phyloP scores from a whole-genome alignment of 352 stramenopile genomes.

The Phytophthora colocasiae region DNA sequence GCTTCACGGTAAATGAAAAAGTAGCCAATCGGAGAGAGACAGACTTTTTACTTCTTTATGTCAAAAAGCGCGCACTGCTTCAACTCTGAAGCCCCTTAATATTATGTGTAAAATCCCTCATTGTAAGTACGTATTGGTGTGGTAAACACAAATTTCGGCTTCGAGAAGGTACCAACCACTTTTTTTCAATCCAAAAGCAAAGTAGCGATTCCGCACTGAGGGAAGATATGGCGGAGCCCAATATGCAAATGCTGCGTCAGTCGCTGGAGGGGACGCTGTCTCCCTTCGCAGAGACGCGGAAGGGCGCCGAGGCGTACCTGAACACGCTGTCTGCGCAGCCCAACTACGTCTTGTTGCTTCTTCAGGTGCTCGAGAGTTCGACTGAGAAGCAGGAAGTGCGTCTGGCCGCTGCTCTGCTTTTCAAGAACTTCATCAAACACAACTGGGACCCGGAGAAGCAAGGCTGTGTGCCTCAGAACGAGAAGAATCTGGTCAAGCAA shows the following conservation, averaged over 20 bases:
- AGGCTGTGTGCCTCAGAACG: constrained; percentile 69
- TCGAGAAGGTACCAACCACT: constrained; percentile 17
- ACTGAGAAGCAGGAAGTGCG: constrained; percentile 70
- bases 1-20: too few species aligned
- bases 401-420: constrained; percentile 82
- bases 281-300: constrained; percentile 72
- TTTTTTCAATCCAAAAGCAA: constrained; percentile 14
- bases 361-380: constrained; percentile 78
- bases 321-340: constrained; percentile 61
- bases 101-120: too few species aligned
- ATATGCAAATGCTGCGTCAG: constrained; percentile 70
- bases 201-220: constrained; percentile 2
- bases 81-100: too few species aligned
- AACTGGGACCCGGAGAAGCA: constrained; percentile 94
- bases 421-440: constrained; percentile 99
- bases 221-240: constrained; percentile 67
- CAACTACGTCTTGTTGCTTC: constrained; percentile 75
- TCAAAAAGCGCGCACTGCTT: too few species aligned
- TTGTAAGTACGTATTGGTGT: constrained; percentile 14
- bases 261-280: constrained; percentile 85
- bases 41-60: too few species aligned
- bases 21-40: too few species aligned
- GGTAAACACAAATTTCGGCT: background rate
- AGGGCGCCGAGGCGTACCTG: constrained; percentile 75
- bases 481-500: constrained; percentile 96